A percentile compares a stretch with the other conserved stretches of the same genome.
Evolutionary conservation across 805 yeast species (phyloP).

Genomic region (Candida montana): DNA sequence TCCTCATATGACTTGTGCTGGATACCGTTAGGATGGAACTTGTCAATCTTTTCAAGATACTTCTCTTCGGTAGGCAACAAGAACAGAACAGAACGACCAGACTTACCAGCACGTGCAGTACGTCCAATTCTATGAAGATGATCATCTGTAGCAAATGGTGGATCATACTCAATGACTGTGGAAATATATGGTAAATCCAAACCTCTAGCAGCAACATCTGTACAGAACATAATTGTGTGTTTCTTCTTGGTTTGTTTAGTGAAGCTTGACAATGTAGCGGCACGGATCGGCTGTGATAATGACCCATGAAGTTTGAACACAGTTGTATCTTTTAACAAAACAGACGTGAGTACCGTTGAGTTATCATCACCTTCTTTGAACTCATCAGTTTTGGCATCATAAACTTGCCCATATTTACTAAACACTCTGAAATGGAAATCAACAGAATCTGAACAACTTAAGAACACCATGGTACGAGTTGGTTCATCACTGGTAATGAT

Average conservation of each 20-base stretch:
- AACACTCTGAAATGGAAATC: slow-evolving; percentile 83
- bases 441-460: slow-evolving; percentile 95
- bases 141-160: slow-evolving; percentile 91
- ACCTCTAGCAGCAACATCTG: slow-evolving; percentile 98
- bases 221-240: slow-evolving; percentile 76
- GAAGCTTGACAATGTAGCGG: slow-evolving; percentile 53
- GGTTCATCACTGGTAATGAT: slow-evolving; percentile 33
- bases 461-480: slow-evolving; percentile 71
- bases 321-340: slow-evolving; percentile 42
- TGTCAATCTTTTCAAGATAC: slow-evolving; percentile 58
- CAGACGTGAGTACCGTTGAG: slow-evolving; percentile 47
- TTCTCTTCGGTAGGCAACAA: slow-evolving; percentile 91
- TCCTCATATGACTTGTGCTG: slow-evolving; percentile 44
- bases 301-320: slow-evolving; percentile 86
- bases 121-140: slow-evolving; percentile 96
- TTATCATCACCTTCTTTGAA: slow-evolving; percentile 24
- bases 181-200: slow-evolving; percentile 85
- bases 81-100: slow-evolving; percentile 74
- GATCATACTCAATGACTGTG: slow-evolving; percentile 86
- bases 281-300: slow-evolving; percentile 75
- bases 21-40: slow-evolving; percentile 53
- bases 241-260: slow-evolving; percentile 36
- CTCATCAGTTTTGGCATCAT: slow-evolving; percentile 28
- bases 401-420: slow-evolving; percentile 48
- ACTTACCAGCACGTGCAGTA: slow-evolving; percentile 94